Conservation (phyloP, 495 filamentous ascomycete species). For the Aspergillus affinis region DNA sequence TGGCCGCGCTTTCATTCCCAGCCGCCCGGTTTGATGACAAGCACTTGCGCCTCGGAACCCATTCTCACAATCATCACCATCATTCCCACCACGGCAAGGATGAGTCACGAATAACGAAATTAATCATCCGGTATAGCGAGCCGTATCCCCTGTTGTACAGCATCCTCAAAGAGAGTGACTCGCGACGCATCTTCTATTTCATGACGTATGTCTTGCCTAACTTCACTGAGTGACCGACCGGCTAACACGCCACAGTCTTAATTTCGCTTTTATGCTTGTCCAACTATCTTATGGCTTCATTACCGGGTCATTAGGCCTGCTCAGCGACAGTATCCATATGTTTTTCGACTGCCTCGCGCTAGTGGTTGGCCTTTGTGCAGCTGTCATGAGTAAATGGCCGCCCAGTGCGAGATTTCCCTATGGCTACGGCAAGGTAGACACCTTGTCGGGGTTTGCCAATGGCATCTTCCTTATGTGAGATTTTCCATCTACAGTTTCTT, state of each 20-base stretch:
- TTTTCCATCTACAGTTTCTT: background rate
- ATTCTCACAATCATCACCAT: conserved; percentile 42
- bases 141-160: conserved; percentile 76
- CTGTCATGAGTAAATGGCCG: conserved; percentile 97
- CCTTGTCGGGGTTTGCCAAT: conserved; percentile 93
- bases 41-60: conserved; percentile 26
- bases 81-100: conserved; percentile 34
- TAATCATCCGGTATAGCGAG: conserved; percentile 63
- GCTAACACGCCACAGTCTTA: conserved; percentile 61
- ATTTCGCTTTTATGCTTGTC: conserved; percentile 92
- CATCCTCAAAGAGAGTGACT: conserved; percentile 89
- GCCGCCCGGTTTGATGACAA: conserved; percentile 41
- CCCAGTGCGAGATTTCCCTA: conserved; percentile 86
- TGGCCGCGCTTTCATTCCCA: conserved; percentile 35
- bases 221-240: background rate
- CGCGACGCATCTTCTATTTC: conserved; percentile 95
- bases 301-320: conserved; percentile 87
- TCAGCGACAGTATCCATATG: conserved; percentile 99
- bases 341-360: conserved; percentile 97
- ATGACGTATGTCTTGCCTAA: conserved; percentile 64
- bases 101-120: conserved; percentile 60
- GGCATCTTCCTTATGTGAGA: conserved; percentile 90
- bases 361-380: conserved; percentile 87
- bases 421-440: conserved; percentile 96
- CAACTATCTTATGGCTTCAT: conserved; percentile 92